A percentile compares a stretch with the other conserved stretches of the same genome.
These are phyloP conservation scores for Bullera alba DNA, from an alignment of 768 basidiomycete species.

Conservation along the genomic window DNA sequence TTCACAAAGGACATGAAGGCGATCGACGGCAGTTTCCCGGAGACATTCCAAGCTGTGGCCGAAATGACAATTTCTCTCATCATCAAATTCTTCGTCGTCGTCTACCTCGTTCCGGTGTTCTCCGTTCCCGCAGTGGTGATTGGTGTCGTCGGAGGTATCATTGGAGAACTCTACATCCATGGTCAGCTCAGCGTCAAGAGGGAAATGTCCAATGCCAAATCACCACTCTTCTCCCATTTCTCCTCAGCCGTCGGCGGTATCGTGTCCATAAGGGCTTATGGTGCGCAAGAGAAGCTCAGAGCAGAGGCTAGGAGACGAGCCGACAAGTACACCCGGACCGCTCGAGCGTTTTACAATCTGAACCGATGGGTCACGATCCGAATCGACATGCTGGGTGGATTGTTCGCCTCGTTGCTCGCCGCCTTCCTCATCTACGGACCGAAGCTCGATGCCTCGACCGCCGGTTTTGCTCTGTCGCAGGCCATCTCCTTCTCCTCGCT, in stretches of 20 bases:
- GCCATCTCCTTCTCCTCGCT: constrained; percentile 39
- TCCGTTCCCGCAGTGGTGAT: constrained; percentile 32
- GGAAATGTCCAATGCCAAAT: constrained; percentile 53
- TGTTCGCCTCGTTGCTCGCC: constrained; percentile 57
- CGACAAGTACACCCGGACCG: constrained; percentile 50
- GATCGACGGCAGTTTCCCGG: constrained; percentile 30
- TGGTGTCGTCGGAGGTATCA: constrained; percentile 49
- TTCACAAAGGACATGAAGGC: constrained; percentile 45
- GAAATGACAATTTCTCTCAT: constrained; percentile 32
- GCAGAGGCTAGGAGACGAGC: constrained; percentile 52
- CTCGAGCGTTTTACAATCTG: constrained; percentile 45
- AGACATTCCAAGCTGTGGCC: constrained; percentile 28
- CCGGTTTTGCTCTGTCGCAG: constrained; percentile 45
- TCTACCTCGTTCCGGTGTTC: constrained; percentile 38
- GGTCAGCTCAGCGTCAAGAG: constrained; percentile 57
- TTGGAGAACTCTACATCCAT: constrained; percentile 55
- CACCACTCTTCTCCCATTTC: constrained; percentile 54
- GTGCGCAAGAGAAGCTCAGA: constrained; percentile 54
- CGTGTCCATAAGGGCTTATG: constrained; percentile 60
- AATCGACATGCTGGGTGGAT: constrained; percentile 57
- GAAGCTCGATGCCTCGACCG: constrained; percentile 34
- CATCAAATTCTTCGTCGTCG: constrained; percentile 36
- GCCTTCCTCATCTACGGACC: constrained; percentile 54
- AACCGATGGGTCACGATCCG: constrained; percentile 47
- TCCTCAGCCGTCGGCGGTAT: constrained; percentile 57